Evolutionary conservation across 2,329 filamentous ascomycete genomes (phyloP).

Genomic region (Calonectria multiphialidica): DNA sequence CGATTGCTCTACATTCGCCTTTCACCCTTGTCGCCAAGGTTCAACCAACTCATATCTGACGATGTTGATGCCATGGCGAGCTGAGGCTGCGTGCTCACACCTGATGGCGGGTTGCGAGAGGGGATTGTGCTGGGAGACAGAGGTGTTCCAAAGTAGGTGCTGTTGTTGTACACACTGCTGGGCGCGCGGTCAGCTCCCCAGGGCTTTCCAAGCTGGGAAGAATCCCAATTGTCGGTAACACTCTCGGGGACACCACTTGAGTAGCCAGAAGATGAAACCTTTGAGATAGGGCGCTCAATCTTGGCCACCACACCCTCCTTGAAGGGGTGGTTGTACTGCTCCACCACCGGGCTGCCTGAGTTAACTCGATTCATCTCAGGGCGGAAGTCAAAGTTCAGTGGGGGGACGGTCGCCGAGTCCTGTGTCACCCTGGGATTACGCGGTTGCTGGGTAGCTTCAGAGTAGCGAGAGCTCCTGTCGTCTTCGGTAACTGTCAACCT

Average conservation of each 20-base stretch:
- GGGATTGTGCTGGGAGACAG: slow-evolving; percentile 52
- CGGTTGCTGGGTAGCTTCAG: slow-evolving; percentile 44
- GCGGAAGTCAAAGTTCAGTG: slow-evolving; percentile 73
- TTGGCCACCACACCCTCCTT: slow-evolving; percentile 71
- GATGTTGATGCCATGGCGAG: slow-evolving; percentile 62
- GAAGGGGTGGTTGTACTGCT: slow-evolving; percentile 66
- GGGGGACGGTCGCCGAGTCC: slow-evolving; percentile 78
- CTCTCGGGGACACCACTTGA: slow-evolving; percentile 76
- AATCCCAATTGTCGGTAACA: slow-evolving; percentile 68
- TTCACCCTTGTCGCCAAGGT: slow-evolving; percentile 73
- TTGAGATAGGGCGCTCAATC: slow-evolving; percentile 69
- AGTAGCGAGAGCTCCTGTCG: slow-evolving; percentile 66
- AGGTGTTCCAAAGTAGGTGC: slow-evolving; percentile 56
- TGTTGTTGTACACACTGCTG: slow-evolving; percentile 64
- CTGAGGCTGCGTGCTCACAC: slow-evolving; percentile 62
- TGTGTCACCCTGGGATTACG: slow-evolving; percentile 64
- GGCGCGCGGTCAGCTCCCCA: slow-evolving; percentile 65
- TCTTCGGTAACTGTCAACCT: slow-evolving; percentile 67
- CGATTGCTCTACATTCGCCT: slow-evolving; percentile 42
- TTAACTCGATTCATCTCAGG: slow-evolving; percentile 75
- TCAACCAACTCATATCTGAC: slow-evolving; percentile 85
- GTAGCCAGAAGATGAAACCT: slow-evolving; percentile 66
- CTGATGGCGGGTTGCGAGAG: slow-evolving; percentile 46
- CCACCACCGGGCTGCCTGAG: slow-evolving; percentile 77
- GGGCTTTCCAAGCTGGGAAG: slow-evolving; percentile 55